Evolutionary conservation across 1,139 yeast species (phyloP), one percentile per base, ranked within the genome.

Genomic region (Taiozyma onychis): DNA sequence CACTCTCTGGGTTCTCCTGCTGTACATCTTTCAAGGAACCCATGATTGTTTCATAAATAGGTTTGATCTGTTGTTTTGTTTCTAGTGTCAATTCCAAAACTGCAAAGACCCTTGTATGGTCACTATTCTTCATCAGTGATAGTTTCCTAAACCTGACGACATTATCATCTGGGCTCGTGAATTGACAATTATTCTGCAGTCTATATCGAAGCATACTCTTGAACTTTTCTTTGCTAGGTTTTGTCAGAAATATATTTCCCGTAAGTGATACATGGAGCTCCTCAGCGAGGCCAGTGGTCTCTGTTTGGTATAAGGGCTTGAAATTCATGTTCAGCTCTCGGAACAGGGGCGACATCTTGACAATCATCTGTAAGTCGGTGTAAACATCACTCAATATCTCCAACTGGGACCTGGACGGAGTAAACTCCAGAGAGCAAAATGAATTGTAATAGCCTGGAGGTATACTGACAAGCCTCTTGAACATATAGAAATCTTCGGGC

Each of bases 241-340:
- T 45, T 4, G 50, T 43, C 3, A 58, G 37, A 16, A 39, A 51
- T 5, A 53, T 48, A 41, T 57, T 57, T 6, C 48, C 54, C 1
- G 56, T 53, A 10, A 59, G 39, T 16, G 63, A 59, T 2, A 58
- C 46, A 41, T 59, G 63, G 6, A 59, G 24, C 9, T 39, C 34
- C 7, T 51, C 30, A 48, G 16, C 8, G 41, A 41, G 9, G 13
- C 22, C 43, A 5, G 28, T 37, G 4, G 45, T 27, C 4, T 41
- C 30, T n/a, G 48, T 50, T 16, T 48, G 37, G 30, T 44, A 55
- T 1, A 49, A 13, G 1, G 57, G 55, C 24, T 28, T 22, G 16
- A 51, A 48, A 6, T 13, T 27, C 1, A 58, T 46, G 3, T 28
- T 26, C 6, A 24, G 14, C 21, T 16, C 18, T 43, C 39, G 26